These are phyloP conservation scores for Annulohypoxylon truncatum DNA, from an alignment of 2,329 filamentous ascomycete species.

Conservation along the genomic window DNA sequence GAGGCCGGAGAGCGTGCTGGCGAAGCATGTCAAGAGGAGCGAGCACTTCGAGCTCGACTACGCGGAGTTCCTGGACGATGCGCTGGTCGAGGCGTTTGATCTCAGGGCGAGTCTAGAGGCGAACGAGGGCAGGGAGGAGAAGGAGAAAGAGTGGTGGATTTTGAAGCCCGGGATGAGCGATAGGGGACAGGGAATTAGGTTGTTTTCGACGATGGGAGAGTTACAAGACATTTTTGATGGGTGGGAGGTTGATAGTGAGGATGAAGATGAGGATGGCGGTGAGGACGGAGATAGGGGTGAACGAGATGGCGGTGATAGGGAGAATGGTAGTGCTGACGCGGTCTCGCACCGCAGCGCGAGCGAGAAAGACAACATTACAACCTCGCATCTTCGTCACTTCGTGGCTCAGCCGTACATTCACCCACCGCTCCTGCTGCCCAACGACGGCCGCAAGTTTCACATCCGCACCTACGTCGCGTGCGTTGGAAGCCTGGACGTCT, in stretches of 20 bases:
- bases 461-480: constrained; percentile 92
- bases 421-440: constrained; percentile 79
- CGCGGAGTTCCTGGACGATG: constrained; percentile 95
- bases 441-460: constrained; percentile 85
- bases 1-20: constrained; percentile 76
- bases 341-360: constrained; percentile 17
- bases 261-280: constrained; percentile 70
- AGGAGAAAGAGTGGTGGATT: constrained; percentile 85
- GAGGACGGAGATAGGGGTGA: constrained; percentile 51
- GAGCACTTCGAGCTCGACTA: constrained; percentile 96
- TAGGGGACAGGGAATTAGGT: constrained; percentile 88
- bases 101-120: constrained; percentile 79
- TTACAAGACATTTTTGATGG: constrained; percentile 89
- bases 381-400: constrained; percentile 94
- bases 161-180: constrained; percentile 98
- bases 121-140: constrained; percentile 61
- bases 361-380: constrained; percentile 71
- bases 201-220: constrained; percentile 88
- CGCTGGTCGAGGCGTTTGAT: constrained; percentile 89
- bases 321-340: constrained; percentile 42
- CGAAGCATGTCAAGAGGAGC: constrained; percentile 76
- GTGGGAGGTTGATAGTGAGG: constrained; percentile 83
- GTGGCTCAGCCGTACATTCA: constrained; percentile 95
- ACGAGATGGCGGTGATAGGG: constrained; percentile 28
- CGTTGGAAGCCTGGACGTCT: constrained; percentile 80